Conservation (phyloP, 441 rosid genomes). For the Populus hybrid region DNA sequence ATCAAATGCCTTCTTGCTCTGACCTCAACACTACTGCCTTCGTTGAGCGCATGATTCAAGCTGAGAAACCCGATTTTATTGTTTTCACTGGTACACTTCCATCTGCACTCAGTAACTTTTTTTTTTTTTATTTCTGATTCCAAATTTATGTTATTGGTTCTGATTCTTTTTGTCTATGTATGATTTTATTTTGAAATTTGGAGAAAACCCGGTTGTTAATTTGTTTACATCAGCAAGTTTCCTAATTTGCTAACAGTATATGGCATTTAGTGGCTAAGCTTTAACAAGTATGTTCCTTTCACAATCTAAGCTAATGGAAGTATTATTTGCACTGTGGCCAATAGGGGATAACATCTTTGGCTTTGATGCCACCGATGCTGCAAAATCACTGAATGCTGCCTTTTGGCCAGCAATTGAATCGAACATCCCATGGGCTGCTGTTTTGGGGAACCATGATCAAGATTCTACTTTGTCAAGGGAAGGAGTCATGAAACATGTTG, state of each 20-base stretch:
- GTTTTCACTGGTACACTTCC: slow-evolving; percentile 66
- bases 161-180: neutral
- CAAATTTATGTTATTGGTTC: neutral
- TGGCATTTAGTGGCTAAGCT: neutral
- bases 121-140: neutral
- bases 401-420: slow-evolving; percentile 72
- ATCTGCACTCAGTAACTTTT: neutral
- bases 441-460: slow-evolving; percentile 83
- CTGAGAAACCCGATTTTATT: slow-evolving; percentile 75
- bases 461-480: slow-evolving; percentile 66
- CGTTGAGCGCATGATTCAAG: slow-evolving; percentile 55
- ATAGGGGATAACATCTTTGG: slow-evolving; percentile 75
- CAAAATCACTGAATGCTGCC: slow-evolving; percentile 57
- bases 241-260: neutral
- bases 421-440: slow-evolving; percentile 74
- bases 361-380: slow-evolving; percentile 53
- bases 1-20: slow-evolving; percentile 54
- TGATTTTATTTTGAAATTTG: neutral
- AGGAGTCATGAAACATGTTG: slow-evolving; percentile 68
- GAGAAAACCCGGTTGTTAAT: neutral
- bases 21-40: slow-evolving; percentile 85
- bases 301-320: neutral
- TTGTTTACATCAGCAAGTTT: neutral
- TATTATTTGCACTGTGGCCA: slow-evolving; percentile 6
- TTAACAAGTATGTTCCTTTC: neutral